Evolutionary conservation across 1,284 basidiomycete species (phyloP).

Genomic region (Phellopilus nigrolimitatus): DNA sequence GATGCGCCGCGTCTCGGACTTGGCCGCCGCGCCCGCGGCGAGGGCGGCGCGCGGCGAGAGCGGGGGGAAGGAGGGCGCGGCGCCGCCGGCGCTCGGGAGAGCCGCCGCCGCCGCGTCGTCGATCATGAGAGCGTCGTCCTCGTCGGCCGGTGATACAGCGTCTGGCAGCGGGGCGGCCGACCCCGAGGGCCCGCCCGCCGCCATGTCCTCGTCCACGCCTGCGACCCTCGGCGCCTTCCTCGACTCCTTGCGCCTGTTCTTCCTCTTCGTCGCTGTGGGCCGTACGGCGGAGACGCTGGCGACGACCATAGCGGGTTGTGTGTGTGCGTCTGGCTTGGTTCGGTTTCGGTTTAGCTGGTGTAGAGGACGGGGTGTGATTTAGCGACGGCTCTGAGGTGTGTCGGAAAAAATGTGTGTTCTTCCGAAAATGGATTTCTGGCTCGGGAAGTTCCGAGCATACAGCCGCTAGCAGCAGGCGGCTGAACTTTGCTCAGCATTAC

Average conservation of each 20-base stretch:
- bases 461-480: too few species aligned
- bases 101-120: slow-evolving; percentile 43
- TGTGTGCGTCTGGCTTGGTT: too few species aligned
- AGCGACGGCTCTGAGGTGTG: neutral
- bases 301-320: slow-evolving; percentile 13
- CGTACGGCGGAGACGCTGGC: neutral
- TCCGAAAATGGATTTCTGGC: too few species aligned
- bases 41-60: slow-evolving; percentile 56
- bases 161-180: neutral
- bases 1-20: slow-evolving; percentile 79
- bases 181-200: slow-evolving; percentile 5
- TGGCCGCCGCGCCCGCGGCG: slow-evolving; percentile 47
- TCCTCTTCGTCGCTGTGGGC: slow-evolving; percentile 13
- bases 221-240: slow-evolving; percentile 9
- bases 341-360: too few species aligned
- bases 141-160: slow-evolving; percentile 23
- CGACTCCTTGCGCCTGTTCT: slow-evolving; percentile 16
- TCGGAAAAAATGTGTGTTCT: neutral
- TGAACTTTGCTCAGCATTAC: too few species aligned
- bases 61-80: slow-evolving; percentile 64
- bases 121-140: slow-evolving; percentile 63
- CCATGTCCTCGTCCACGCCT: slow-evolving; percentile 9
- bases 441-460: too few species aligned
- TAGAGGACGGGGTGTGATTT: neutral
- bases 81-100: slow-evolving; percentile 33